Conservation (phyloP, 1,284 basidiomycete genomes). For the Puccinia hordei region DNA sequence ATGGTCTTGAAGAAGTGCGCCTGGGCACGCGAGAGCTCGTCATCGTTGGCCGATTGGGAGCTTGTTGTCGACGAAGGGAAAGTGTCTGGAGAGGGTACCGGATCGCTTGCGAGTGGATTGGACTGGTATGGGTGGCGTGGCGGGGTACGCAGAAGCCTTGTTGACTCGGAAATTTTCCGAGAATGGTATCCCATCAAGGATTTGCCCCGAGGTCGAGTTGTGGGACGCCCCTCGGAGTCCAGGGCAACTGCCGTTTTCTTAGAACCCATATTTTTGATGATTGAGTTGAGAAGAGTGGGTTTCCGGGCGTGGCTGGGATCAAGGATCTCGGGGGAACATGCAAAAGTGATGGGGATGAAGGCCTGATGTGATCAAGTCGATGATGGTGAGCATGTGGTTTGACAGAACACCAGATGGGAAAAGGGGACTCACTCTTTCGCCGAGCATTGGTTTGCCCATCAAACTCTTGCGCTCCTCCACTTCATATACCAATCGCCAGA, state of each 20-base stretch:
- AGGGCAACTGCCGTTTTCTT: conserved; percentile 38
- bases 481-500: conserved; percentile 48
- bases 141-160: conserved; percentile 30
- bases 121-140: conserved; percentile 24
- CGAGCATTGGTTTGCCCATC: conserved; percentile 50
- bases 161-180: conserved; percentile 42
- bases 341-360: conserved; percentile 50
- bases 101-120: conserved; percentile 11
- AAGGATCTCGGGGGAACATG: conserved; percentile 49
- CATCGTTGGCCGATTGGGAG: conserved; percentile 14
- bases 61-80: conserved; percentile 38
- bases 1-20: conserved; percentile 50
- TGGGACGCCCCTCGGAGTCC: conserved; percentile 34
- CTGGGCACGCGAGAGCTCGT: conserved; percentile 46
- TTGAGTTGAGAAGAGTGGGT: conserved; percentile 42
- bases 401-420: not conserved
- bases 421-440: conserved; percentile 45
- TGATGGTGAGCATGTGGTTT: conserved; percentile 1
- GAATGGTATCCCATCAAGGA: conserved; percentile 41
- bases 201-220: conserved; percentile 34
- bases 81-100: conserved; percentile 14
- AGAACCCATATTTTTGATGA: conserved; percentile 48
- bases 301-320: conserved; percentile 48
- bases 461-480: conserved; percentile 49
- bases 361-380: conserved; percentile 12